Evolutionary conservation across 768 basidiomycete genomes (phyloP), one percentile per base, ranked within the genome.

Genomic region (Dentipellis sp.): DNA sequence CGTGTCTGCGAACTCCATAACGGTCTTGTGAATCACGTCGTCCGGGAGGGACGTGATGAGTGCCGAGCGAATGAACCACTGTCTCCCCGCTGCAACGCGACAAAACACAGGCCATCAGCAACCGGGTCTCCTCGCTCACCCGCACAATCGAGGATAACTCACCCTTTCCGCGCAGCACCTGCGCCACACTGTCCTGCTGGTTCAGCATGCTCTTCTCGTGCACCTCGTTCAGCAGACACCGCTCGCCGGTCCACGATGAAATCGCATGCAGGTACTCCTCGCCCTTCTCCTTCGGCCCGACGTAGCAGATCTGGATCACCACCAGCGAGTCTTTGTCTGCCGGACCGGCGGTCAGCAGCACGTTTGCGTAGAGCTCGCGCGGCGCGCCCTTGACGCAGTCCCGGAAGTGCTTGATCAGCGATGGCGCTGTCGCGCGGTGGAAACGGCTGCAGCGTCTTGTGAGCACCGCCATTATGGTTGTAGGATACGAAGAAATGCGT

Each of bases 351-450:
- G 94, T 95, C 55, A 95, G 78, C 54, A 95, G 80, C 36, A 92
- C 81, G 65, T 94, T 95, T 38, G 90, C 87, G 67, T 97, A 97
- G 16, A 94, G 78, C 64, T 91, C 86, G 10, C 87, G 79, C 1
- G 92, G 91, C 11, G 90, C 88, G 40, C 84, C 83, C 66, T 94
- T 94, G 73, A 94, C 80, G 64, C 91, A 94, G 68, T 97, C 94
- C 22, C 94, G 83, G 73, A 93, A 91, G 70, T 95, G 94, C 60
- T 84, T 86, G 66, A 97, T 83, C 47, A 95, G 80, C 4, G 89
- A 91, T 3, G 91, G 84, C 0, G 94, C 86, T 0, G 91, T 94
- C n/a, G 83, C 79, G 50, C 78, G 80, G 68, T 91, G 84, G 73
- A 95, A 97, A 38, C 90, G 88, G 69, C 92, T 94, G 64, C 7